Evolutionary conservation across 192 early-diverging fungal genomes (phyloP), one percentile per base, ranked within the genome.

Genomic region (Spizellomyces punctatus): DNA sequence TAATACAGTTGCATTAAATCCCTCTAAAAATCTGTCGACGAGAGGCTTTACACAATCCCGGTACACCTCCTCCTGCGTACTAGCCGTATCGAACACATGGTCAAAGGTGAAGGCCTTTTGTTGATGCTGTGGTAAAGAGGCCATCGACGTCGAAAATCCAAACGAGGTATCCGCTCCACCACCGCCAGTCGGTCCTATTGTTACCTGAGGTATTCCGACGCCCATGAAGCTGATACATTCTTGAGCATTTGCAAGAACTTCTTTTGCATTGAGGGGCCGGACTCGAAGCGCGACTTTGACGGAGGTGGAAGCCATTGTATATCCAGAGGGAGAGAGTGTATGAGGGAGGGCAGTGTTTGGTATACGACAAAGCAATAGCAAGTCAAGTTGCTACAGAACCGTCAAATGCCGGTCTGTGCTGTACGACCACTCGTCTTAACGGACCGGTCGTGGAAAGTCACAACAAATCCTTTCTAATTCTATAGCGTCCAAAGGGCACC

Each of bases 41-140:
- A 88, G 75, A 9, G 79, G 79, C 43, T 73, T 63, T 1, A 93
- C 95, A 12, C 91, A 82, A 22, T 90, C 89, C 21, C 88, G 80
- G 78, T 93, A 97, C 17, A 99, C 81, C 36, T 84, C 74, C 60
- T 91, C 84, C 79, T 99, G 98, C 27, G 81, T 81, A 6, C 90
- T 79, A 17, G 88, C 80, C 12, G 88, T 81, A 36, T 88, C 91
- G 81, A 96, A 99, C 8, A 84, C 76, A 22, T 79, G 46, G 65
- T 86, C 85, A 54, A 81, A 86, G 1, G 78, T 79, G 69, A 83
- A 86, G 12, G 61, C 44, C 49, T 72, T 72, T 16, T 16, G 59
- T 36, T 17, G 22, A 16, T 19, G 36, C 16, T 61, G 59, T 6
- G 59, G 22, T 6, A 61, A 41, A 10, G 69, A 17, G 4, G 42